Evolutionary conservation across 176 grass and related monocot genomes (phyloP), one percentile per base, ranked within the genome.

Genomic region (Juncus effusus): DNA sequence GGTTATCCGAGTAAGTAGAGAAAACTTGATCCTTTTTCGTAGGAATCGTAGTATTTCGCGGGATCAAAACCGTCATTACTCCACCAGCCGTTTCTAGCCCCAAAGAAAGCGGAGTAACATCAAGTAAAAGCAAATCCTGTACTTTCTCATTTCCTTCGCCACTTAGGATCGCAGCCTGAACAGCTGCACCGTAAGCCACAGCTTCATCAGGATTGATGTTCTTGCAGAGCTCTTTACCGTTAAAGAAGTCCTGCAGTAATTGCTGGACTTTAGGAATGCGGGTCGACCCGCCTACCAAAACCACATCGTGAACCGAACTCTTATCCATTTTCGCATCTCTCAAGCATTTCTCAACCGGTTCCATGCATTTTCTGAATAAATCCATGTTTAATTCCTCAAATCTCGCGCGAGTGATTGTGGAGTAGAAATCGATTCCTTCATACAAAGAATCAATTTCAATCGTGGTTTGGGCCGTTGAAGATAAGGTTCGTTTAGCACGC

Each of bases 331-430:
- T 95, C 6, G 90, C 86, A 15, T 95, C 90, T 13, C 83, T 73
- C 63, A 95, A 62, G 49, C 86, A 90, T 68, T 90, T 95, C 83
- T 95, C 91, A 42, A 95, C 91, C 0, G 86, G 91, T 69, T 96
- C 91, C 91, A 91, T 96, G 79, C 91, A 90, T 79, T 91, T 96
- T 7, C 84, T 78, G 69, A 96, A 96, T 10, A 96, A 59, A 53
- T 96, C 91, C 91, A 96, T 96, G 84, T 91, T 96, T 9, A 96
- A 81, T 75, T 95, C 91, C 83, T 95, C 91, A 11, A 95, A 90
- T 4, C 91, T 76, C 51, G 91, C 87, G 44, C 82, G 50, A 51
- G 92, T 96, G 57, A 96, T 96, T 0, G 87, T 83, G 0, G 92
- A 74, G 82, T 96, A 96, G 81, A 96, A 96, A 19, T 96, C 87